A percentile compares a stretch with the other conserved stretches of the same genome.
Conservation (phyloP, 2,329 filamentous ascomycete genomes). For the Colletotrichum noveboracense region DNA sequence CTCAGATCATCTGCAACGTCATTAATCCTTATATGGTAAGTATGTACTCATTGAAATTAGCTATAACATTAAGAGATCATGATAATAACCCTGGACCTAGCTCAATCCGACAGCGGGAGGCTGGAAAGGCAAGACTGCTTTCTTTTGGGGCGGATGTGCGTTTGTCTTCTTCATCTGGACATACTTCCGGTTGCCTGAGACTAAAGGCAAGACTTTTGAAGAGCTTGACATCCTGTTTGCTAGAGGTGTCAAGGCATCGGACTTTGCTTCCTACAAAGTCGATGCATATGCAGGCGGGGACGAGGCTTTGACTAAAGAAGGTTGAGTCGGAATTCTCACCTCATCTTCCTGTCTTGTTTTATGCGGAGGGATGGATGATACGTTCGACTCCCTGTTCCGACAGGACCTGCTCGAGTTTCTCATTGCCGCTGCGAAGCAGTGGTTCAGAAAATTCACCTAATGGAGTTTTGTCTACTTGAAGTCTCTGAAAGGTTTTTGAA, state of each 20-base stretch:
- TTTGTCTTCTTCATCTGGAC: slow-evolving; percentile 31
- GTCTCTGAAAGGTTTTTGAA: neutral
- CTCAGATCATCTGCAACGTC: neutral
- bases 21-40: slow-evolving; percentile 20
- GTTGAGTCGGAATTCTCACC: neutral
- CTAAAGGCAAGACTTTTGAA: slow-evolving; percentile 34
- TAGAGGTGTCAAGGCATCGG: neutral
- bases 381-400: neutral
- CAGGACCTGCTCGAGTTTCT: neutral
- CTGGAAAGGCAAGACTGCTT: slow-evolving; percentile 41
- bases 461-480: neutral
- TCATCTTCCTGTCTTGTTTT: neutral
- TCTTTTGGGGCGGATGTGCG: slow-evolving; percentile 29
- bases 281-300: slow-evolving; percentile 6
- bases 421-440: neutral
- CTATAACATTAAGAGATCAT: accelerated
- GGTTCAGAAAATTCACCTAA: neutral
- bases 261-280: slow-evolving; percentile 3
- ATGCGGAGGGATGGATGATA: neutral
- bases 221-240: slow-evolving; percentile 38
- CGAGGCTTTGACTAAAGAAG: neutral
- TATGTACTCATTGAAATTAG: neutral
- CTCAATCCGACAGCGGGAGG: slow-evolving; percentile 37
- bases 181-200: slow-evolving; percentile 39
- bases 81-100: neutral